Evolutionary conservation across 768 basidiomycete genomes (phyloP).

Genomic region (Rhodotorula diobovata): DNA sequence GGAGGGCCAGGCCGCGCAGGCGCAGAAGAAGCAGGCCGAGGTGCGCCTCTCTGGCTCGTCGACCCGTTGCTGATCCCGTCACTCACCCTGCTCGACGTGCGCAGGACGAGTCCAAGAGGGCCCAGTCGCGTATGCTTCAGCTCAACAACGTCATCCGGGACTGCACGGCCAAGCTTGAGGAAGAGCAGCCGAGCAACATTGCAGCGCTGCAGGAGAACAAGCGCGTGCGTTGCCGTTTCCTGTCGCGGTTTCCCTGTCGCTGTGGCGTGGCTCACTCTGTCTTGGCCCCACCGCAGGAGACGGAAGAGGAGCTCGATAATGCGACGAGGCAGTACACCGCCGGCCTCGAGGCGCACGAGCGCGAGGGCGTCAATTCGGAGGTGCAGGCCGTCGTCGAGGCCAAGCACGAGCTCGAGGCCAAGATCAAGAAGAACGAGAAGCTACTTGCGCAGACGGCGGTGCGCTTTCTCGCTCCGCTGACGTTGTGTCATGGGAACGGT

Average conservation of each 20-base stretch:
- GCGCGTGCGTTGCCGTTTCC: neutral
- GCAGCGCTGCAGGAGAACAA: constrained; percentile 20
- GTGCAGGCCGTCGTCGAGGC: constrained; percentile 50
- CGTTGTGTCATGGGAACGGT: neutral
- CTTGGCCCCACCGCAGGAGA: neutral
- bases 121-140: constrained; percentile 3
- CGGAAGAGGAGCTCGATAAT: constrained; percentile 4
- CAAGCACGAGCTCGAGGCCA: constrained; percentile 52
- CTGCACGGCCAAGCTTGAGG: constrained; percentile 13
- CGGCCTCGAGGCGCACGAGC: constrained; percentile 45
- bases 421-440: constrained; percentile 52
- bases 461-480: neutral
- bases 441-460: constrained; percentile 51
- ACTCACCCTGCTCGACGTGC: neutral
- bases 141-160: constrained; percentile 5
- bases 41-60: neutral
- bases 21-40: constrained; percentile 54
- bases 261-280: too few relatives aligned
- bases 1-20: constrained; percentile 60
- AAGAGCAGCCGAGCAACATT: constrained; percentile 38
- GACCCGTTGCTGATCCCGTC: rapidly evolving
- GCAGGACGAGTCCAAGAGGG: neutral
- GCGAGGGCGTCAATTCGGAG: constrained; percentile 48
- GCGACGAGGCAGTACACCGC: constrained; percentile 44
- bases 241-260: too few relatives aligned